Base-by-base conservation (phyloP, 208 protist genomes). In the Tritrichomonas foetus region DNA sequence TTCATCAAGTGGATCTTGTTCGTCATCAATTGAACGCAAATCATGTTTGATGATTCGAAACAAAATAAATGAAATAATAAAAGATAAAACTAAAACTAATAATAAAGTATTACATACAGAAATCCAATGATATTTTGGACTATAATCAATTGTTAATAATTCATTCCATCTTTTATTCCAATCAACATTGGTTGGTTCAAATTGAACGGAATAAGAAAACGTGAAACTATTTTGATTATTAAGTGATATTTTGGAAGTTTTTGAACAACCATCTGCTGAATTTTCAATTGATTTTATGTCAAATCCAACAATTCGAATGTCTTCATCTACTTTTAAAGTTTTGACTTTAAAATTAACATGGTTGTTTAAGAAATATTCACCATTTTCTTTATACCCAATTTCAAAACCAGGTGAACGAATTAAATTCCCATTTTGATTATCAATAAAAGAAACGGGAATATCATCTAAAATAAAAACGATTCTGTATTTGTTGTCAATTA, bases 1-100 rank as follows among this genome's bases (percentile, higher is more conserved):
- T 66, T 95, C 94, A 13, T 95, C 94, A 14, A 78, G 69, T 16
- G 69, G 69, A 78, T 44, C 33, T 39, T 78, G 25, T 36, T 47
- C 33, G 33, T 78, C 69, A 44, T 44, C 69, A 47, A 47, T 14
- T 47, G 25, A 11, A 47, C 8, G 14, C 5, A 78, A 78, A n/a
- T 78, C 69, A 11, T 39, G 20, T 78, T 78, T 78, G 36, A 78
- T n/a, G 1, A 20, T 78, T 78, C 69, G 14, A 3, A 78, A n/a
- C 1, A 78, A 47, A 14, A 78, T 14, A 47, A n/a, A 14, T 5
- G 5, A 11, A 36, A 78, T 78, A 9, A 78, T 11, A 16, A 78
- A 14, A 14, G 69, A 5, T 44, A 39, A 11, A 8, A 44, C 33
- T 14, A 78, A 39, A 27, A 78, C 20, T 47, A 78, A 47, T 14